Percentiles rank a stretch among this genome's conserved stretches.
Conservation (phyloP, 139 green algal genomes). For the Auxenochlorella protothecoides region DNA sequence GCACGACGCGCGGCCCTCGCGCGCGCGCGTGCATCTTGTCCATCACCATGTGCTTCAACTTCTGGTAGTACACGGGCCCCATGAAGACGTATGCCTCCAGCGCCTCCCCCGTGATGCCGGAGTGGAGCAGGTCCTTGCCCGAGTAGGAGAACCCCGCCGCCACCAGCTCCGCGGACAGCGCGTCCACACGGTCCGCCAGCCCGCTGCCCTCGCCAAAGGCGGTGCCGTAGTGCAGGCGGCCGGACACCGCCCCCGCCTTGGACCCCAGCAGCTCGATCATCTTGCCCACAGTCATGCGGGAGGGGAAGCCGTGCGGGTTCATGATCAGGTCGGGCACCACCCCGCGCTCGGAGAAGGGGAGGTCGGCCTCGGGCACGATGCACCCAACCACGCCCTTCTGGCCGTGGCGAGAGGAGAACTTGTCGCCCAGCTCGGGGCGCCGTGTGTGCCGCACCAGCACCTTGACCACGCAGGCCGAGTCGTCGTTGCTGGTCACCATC, state of each 20-base stretch:
- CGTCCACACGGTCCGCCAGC: constrained; percentile 60
- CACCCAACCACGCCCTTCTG: constrained; percentile 92
- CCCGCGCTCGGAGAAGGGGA: constrained; percentile 83
- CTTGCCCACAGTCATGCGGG: constrained; percentile 80
- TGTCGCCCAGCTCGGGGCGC: constrained; percentile 92
- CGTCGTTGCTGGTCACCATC: constrained; percentile 90
- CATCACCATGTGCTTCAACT: constrained; percentile 99
- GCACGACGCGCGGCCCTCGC: constrained; percentile 70
- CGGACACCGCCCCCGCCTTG: constrained; percentile 72
- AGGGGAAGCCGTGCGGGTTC: constrained; percentile 77
- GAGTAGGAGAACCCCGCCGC: constrained; percentile 81
- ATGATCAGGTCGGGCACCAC: constrained; percentile 85
- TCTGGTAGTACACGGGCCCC: constrained; percentile 98
- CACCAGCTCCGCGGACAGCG: constrained; percentile 64
- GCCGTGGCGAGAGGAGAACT: constrained; percentile 88
- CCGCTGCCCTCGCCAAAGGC: constrained; percentile 85
- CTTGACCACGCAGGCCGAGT: constrained; percentile 79
- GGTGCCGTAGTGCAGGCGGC: constrained; percentile 75
- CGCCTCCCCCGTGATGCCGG: constrained; percentile 85
- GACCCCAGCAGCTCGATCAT: constrained; percentile 94
- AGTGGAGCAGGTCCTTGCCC: constrained; percentile 83
- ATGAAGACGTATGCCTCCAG: constrained; percentile 98
- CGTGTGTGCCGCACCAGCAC: constrained; percentile 86
- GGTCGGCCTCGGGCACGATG: constrained; percentile 73
- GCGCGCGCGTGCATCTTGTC: constrained; percentile 98